Conservation (phyloP, 371 early-diverging fungal species). For the Phascolomyces articulosus region DNA sequence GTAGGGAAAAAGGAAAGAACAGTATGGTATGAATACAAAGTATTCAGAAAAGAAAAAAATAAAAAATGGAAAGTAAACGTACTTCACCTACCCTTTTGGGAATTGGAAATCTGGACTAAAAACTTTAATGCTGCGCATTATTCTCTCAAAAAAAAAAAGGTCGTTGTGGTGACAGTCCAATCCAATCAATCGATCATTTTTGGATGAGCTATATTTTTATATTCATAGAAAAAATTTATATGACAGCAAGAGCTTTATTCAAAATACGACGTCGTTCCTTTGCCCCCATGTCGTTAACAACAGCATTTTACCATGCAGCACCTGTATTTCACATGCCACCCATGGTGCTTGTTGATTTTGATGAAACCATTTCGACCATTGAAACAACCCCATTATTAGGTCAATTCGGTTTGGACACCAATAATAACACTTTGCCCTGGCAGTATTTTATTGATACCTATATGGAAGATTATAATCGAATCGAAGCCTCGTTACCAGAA, state of each 20-base stretch:
- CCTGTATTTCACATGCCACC: conserved; percentile 13
- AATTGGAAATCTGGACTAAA: too few species aligned
- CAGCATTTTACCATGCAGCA: neutral
- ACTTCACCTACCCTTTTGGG: neutral
- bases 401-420: conserved; percentile 22
- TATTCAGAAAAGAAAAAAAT: neutral
- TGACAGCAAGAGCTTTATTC: too few species aligned
- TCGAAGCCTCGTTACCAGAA: neutral
- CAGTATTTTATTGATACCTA: conserved; percentile 38
- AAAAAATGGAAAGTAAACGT: neutral
- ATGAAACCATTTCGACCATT: conserved; percentile 40
- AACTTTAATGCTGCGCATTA: neutral
- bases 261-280: too few species aligned
- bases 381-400: conserved; percentile 44
- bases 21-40: neutral
- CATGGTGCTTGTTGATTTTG: conserved; percentile 43
- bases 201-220: too few species aligned
- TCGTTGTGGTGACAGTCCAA: neutral
- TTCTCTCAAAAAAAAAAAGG: too few species aligned
- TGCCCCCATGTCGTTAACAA: neutral
- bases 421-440: conserved; percentile 24
- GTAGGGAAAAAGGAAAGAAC: too few species aligned
- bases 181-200: too few species aligned
- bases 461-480: conserved; percentile 32
- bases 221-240: too few species aligned